These are phyloP conservation scores for Arthrobotrys iridis DNA, from an alignment of 2,329 filamentous ascomycete species.

Conservation along the genomic window DNA sequence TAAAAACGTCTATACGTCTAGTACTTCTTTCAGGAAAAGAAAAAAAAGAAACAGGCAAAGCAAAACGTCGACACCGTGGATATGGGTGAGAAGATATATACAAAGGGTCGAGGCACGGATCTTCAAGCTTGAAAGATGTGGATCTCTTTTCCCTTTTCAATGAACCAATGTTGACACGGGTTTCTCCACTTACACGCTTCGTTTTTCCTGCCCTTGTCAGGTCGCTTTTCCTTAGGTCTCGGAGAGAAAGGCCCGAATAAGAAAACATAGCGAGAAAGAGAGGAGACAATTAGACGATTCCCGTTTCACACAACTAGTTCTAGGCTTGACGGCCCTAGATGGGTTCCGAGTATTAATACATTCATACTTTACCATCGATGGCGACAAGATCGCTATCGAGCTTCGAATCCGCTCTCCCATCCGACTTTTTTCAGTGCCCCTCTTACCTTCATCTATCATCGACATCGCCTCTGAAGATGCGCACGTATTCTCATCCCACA, in stretches of 20 bases:
- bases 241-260: conserved; percentile 53
- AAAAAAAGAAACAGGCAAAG: background rate
- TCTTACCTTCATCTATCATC: too few relatives aligned
- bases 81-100: background rate
- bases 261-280: conserved; percentile 51
- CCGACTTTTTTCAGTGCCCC: background rate
- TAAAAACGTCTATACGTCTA: background rate
- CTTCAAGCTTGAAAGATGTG: conserved; percentile 28
- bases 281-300: conserved; percentile 45
- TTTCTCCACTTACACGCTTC: conserved; percentile 33
- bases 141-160: conserved; percentile 52
- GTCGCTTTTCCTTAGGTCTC: conserved; percentile 28
- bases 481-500: background rate
- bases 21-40: too few relatives aligned
- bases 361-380: background rate
- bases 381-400: background rate
- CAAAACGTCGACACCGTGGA: too few relatives aligned
- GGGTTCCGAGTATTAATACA: background rate
- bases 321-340: conserved; percentile 5
- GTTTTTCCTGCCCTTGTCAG: conserved; percentile 26
- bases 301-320: conserved; percentile 30
- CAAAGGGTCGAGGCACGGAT: background rate
- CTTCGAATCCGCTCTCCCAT: conserved; percentile 4
- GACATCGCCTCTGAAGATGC: background rate
- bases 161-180: conserved; percentile 34